phyloP scores from a whole-genome alignment of 2,329 filamentous ascomycete species.

The Claviceps pusilla region DNA sequence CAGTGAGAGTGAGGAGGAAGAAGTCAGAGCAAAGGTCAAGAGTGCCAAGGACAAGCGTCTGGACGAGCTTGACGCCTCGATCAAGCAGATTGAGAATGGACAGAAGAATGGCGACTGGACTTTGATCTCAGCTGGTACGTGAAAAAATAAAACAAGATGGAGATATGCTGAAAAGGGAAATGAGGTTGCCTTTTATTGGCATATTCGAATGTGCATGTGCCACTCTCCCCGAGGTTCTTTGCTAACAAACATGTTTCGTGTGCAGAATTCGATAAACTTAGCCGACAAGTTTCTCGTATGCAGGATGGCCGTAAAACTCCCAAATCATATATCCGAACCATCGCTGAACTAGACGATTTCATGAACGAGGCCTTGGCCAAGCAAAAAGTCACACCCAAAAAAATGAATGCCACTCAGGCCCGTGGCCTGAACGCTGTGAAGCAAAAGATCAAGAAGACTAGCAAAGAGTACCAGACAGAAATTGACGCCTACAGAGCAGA shows the following conservation, averaged over 20 bases:
- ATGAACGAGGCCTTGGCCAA: slow-evolving; percentile 90
- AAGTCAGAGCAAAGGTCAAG: slow-evolving; percentile 75
- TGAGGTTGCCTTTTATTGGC: neutral
- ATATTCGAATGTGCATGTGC: neutral
- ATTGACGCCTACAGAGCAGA: slow-evolving; percentile 77
- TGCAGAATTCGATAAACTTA: slow-evolving; percentile 86
- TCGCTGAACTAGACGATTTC: slow-evolving; percentile 85
- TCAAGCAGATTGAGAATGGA: slow-evolving; percentile 87
- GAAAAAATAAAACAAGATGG: neutral
- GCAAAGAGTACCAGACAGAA: slow-evolving; percentile 81
- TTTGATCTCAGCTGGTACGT: slow-evolving; percentile 71
- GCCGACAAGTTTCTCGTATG: slow-evolving; percentile 70
- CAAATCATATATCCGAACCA: slow-evolving; percentile 82
- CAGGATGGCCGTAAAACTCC: slow-evolving; percentile 63
- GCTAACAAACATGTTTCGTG: slow-evolving; percentile 4
- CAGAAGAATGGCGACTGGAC: slow-evolving; percentile 97
- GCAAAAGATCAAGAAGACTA: slow-evolving; percentile 97
- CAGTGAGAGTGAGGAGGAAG: slow-evolving; percentile 75
- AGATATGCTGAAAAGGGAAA: neutral
- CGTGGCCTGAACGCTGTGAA: slow-evolving; percentile 93
- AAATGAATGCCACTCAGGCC: slow-evolving; percentile 94
- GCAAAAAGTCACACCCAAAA: slow-evolving; percentile 91
- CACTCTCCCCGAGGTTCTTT: neutral
- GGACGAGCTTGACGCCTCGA: slow-evolving; percentile 81
- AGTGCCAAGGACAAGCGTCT: slow-evolving; percentile 95